phyloP scores from a whole-genome alignment of 129 eudicot species.

The Saposhnikovia divaricata region DNA sequence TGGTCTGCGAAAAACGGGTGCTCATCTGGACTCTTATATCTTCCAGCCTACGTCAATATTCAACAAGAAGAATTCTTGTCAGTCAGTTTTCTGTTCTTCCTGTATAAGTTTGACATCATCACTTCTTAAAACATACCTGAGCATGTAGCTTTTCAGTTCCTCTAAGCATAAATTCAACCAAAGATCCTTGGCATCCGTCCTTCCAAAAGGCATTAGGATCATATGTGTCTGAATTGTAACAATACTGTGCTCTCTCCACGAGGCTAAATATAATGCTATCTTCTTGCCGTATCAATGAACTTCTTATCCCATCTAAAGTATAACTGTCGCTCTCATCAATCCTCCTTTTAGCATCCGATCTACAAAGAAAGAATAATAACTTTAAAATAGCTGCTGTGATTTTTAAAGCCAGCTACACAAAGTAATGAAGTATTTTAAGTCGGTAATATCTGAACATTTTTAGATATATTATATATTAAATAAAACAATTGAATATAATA shows the following conservation, averaged over 20 bases:
- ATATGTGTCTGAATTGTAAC: conserved; percentile 77
- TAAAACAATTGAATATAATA: too few relatives aligned
- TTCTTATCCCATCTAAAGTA: conserved; percentile 75
- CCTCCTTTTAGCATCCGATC: conserved; percentile 38
- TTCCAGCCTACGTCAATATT: conserved; percentile 54
- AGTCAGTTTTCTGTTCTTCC: background rate
- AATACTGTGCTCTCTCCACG: conserved; percentile 86
- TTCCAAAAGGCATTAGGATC: conserved; percentile 67
- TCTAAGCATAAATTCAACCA: conserved; percentile 78
- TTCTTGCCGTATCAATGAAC: conserved; percentile 74
- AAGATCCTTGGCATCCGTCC: conserved; percentile 76
- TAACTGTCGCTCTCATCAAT: conserved; percentile 68
- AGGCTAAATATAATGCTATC: conserved; percentile 88
- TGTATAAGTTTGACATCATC: conserved; percentile 4
- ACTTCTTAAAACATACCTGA: conserved; percentile 32
- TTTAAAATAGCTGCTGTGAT: background rate
- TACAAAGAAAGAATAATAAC: conserved; percentile 14
- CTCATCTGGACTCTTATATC: conserved; percentile 88
- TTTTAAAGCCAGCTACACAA: background rate
- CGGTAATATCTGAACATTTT: too few relatives aligned
- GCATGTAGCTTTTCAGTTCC: conserved; percentile 94
- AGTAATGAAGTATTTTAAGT: too few relatives aligned
- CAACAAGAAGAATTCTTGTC: conserved; percentile 14
- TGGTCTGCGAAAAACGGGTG: conserved; percentile 86
- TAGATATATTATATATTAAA: too few relatives aligned